Base-by-base conservation (phyloP, 106 monocot genomes). In the Vanilla planifolia region DNA sequence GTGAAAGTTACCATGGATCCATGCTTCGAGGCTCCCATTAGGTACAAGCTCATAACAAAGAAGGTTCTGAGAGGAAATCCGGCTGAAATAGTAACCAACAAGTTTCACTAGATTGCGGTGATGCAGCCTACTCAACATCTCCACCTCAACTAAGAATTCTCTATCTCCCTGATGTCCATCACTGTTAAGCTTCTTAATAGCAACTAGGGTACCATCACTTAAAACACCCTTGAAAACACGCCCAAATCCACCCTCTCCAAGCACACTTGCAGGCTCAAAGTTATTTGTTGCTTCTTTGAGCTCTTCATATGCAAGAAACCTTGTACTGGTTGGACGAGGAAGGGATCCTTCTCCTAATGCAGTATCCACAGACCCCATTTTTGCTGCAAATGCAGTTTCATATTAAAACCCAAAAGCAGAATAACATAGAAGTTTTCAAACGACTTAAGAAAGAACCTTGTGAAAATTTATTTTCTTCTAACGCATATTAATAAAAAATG, bases 101-200 rank as follows among this genome's bases (percentile, higher is more conserved):
- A 96, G 84, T 68, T 87, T 96, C 19, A 96, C 96, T 48, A 96
- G 79, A 81, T 96, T 96, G 32, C 96, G 80, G 68, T 96, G 96
- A 64, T 96, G 96, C 60, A 96, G 56, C 43, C 91, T 74, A 67
- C 96, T 96, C 60, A 96, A 74, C 96, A 96, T 96, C 45, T 96
- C 87, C 51, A 96, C 96, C 67, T 96, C 96, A 62, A 96, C 96
- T 33, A 91, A 52, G 61, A 96, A 96, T 60, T 96, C 96, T 63
- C 82, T 96, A 44, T 82, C 91, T 29, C 96, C 96, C 65, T 96
- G 96, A 63, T 96, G 86, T 9, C 91, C 91, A 24, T 91, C 96
- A 67, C 23, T 79, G 11, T 74, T 87, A 61, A 96, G 90, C 69
- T 90, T 91, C 70, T 96, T 96, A 45, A 96, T 96, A 55, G 96